Conservation (phyloP, 2,329 filamentous ascomycete species). For the Aspergillus hortae region DNA sequence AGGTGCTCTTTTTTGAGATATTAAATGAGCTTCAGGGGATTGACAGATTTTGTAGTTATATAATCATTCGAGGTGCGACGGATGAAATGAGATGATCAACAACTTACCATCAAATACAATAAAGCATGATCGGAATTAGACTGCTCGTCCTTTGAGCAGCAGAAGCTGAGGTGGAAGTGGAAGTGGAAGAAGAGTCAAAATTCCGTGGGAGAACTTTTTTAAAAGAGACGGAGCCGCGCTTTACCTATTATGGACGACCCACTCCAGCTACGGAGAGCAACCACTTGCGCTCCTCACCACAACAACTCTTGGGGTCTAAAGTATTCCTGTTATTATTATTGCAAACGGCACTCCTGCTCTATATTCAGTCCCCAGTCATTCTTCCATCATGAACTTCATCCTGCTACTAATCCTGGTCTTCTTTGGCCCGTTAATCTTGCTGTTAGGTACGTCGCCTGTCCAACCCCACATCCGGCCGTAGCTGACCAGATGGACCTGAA, state of each 20-base stretch:
- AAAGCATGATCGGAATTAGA: constrained; percentile 7
- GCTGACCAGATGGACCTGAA: constrained; percentile 21
- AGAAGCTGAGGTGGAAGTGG: constrained; percentile 20
- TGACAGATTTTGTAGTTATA: constrained; percentile 70
- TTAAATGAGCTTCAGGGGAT: constrained; percentile 65
- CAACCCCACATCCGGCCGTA: not conserved
- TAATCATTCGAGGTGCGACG: constrained; percentile 56
- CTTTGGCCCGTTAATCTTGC: constrained; percentile 35
- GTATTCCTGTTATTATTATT: not conserved
- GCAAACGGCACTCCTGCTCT: not conserved
- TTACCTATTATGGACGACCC: constrained; percentile 6
- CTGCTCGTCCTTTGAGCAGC: constrained; percentile 24
- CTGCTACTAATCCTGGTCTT: constrained; percentile 34
- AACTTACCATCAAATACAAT: constrained; percentile 30
- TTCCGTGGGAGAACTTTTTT: constrained; percentile 11
- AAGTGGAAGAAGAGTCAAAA: constrained; percentile 11
- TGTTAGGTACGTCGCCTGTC: constrained; percentile 26
- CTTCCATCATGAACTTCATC: constrained; percentile 29
- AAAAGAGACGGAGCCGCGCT: constrained; percentile 3
- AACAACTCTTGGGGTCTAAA: not conserved
- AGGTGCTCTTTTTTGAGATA: constrained; percentile 36
- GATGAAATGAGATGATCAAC: not conserved
- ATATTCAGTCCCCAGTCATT: not conserved
- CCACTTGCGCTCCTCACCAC: not conserved
- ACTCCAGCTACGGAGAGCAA: not conserved